phyloP scores from a whole-genome alignment of 352 stramenopile species.

The Globisporangium cystogenes region DNA sequence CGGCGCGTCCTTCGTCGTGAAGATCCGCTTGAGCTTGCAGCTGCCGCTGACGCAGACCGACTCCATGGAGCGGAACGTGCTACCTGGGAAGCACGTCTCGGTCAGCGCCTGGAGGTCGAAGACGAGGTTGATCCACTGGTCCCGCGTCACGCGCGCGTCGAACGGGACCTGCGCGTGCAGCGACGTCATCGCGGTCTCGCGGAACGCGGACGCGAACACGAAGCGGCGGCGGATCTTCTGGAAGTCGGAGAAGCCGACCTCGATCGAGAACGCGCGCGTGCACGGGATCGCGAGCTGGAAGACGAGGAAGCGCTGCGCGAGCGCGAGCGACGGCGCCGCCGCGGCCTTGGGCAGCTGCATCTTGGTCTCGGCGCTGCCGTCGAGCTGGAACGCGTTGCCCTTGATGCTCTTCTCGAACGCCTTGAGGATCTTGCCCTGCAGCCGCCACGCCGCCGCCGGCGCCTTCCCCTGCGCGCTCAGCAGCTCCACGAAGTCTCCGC shows the following conservation, averaged over 20 bases:
- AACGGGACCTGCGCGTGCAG: slow-evolving; percentile 74
- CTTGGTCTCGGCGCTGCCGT: slow-evolving; percentile 68
- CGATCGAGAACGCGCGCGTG: slow-evolving; percentile 61
- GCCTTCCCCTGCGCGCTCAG: slow-evolving; percentile 74
- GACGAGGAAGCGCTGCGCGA: slow-evolving; percentile 74
- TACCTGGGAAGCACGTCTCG: slow-evolving; percentile 43
- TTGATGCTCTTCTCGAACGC: slow-evolving; percentile 79
- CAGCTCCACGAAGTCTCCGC: slow-evolving; percentile 75
- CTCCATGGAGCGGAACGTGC: slow-evolving; percentile 69
- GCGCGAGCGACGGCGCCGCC: slow-evolving; percentile 28
- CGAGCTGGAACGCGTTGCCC: slow-evolving; percentile 71
- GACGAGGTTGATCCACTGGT: slow-evolving; percentile 74
- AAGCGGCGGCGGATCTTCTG: slow-evolving; percentile 69
- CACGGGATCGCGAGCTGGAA: slow-evolving; percentile 61
- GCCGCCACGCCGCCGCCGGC: slow-evolving; percentile 57
- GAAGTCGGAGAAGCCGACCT: slow-evolving; percentile 77
- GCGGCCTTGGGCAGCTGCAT: slow-evolving; percentile 76
- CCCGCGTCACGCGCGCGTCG: slow-evolving; percentile 30
- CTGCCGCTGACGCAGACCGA: slow-evolving; percentile 66
- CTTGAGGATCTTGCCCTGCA: slow-evolving; percentile 74
- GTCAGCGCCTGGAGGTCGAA: slow-evolving; percentile 69
- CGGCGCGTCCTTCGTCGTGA: slow-evolving; percentile 84
- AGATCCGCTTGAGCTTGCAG: slow-evolving; percentile 75
- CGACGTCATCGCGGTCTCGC: slow-evolving; percentile 43
- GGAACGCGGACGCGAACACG: slow-evolving; percentile 74